Evolutionary conservation across 345 rosid genomes (phyloP).

Genomic region (Aquilaria malaccensis): DNA sequence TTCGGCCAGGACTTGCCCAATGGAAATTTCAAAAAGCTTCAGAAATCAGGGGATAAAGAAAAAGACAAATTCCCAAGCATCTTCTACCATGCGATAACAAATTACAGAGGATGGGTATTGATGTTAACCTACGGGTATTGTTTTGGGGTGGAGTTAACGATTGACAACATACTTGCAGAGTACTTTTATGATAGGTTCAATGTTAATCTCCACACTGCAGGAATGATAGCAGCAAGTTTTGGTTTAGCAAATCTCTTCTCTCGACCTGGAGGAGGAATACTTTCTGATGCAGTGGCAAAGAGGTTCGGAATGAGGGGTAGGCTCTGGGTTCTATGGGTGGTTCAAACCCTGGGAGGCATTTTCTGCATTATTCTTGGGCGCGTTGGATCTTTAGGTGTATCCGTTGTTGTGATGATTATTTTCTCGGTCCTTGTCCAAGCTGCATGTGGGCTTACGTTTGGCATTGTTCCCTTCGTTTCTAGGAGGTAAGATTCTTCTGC

Average conservation of each 20-base stretch:
- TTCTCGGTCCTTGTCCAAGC: slow-evolving; percentile 88
- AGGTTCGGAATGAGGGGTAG: slow-evolving; percentile 89
- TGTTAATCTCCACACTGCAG: slow-evolving; percentile 69
- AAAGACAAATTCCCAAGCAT: slow-evolving; percentile 51
- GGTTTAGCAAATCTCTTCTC: slow-evolving; percentile 77
- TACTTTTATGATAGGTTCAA: slow-evolving; percentile 82
- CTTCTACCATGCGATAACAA: slow-evolving; percentile 38
- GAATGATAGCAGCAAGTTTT: slow-evolving; percentile 80
- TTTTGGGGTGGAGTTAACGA: slow-evolving; percentile 80
- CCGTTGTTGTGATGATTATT: slow-evolving; percentile 54
- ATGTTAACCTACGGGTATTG: slow-evolving; percentile 89
- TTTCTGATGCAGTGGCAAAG: slow-evolving; percentile 53
- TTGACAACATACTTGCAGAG: slow-evolving; percentile 80
- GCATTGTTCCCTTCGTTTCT: slow-evolving; percentile 89
- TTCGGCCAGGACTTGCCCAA: slow-evolving; percentile 86
- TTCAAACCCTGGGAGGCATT: slow-evolving; percentile 69
- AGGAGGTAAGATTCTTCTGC: slow-evolving; percentile 34
- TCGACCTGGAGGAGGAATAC: slow-evolving; percentile 68
- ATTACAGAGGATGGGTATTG: slow-evolving; percentile 88
- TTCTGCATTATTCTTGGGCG: slow-evolving; percentile 52
- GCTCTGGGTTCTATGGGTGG: slow-evolving; percentile 73
- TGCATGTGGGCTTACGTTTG: slow-evolving; percentile 82
- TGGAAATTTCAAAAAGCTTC: slow-evolving; percentile 49
- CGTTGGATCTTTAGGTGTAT: slow-evolving; percentile 35
- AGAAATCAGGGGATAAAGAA: slow-evolving; percentile 59